Evolutionary conservation across 1,139 yeast species (phyloP).

Genomic region (Geotrichum aggregatum): DNA sequence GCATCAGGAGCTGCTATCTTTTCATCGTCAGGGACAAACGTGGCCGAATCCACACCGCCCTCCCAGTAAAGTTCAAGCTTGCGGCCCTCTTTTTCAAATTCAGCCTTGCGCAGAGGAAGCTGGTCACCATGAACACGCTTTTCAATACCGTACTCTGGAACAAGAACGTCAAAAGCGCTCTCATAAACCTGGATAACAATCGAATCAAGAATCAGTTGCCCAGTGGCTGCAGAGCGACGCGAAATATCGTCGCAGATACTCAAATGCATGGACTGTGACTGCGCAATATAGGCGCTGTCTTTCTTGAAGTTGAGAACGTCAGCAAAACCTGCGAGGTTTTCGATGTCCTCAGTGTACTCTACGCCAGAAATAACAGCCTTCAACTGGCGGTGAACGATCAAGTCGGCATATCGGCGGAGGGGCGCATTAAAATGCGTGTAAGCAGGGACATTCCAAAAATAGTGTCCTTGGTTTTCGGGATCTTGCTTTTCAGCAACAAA

Average conservation of each 20-base stretch:
- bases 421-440: constrained; percentile 96
- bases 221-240: constrained; percentile 64
- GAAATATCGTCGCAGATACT: constrained; percentile 79
- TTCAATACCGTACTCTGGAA: constrained; percentile 94
- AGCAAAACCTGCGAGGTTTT: constrained; percentile 70
- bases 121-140: constrained; percentile 98
- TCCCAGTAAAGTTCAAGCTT: constrained; percentile 88
- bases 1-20: constrained; percentile 33
- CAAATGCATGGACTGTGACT: constrained; percentile 89
- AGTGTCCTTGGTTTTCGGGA: constrained; percentile 69
- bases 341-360: constrained; percentile 54
- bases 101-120: constrained; percentile 86
- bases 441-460: constrained; percentile 73
- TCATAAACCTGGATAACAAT: constrained; percentile 90
- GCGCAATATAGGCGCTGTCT: constrained; percentile 90
- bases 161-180: constrained; percentile 88
- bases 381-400: constrained; percentile 87
- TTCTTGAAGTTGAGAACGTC: constrained; percentile 94
- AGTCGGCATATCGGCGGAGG: constrained; percentile 83
- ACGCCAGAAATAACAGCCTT: constrained; percentile 56
- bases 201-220: constrained; percentile 78
- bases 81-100: constrained; percentile 67
- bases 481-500: constrained; percentile 86
- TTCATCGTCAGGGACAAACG: constrained; percentile 86
- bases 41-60: constrained; percentile 83